Evolutionary conservation across 768 basidiomycete genomes (phyloP), one percentile per base, ranked within the genome.

Genomic region (Naganishia friedmannii): DNA sequence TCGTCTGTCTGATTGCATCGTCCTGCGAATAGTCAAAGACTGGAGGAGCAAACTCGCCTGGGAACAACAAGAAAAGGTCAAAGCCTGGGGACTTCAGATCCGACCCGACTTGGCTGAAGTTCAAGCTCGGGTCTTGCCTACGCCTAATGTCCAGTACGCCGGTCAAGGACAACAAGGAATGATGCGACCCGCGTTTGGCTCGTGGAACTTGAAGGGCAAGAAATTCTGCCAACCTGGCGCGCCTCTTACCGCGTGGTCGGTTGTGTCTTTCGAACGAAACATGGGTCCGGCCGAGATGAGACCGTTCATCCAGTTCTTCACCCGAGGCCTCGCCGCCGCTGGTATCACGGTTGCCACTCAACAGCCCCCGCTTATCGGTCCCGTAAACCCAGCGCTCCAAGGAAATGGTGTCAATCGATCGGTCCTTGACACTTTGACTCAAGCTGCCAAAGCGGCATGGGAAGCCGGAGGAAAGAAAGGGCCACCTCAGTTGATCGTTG

Each of bases 1-100:
- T n/a, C 13, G 21, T n/a, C 57, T 12, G 7, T 56, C 37, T 58
- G 23, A 58, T 23, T 23, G 19, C 39, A 21, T 12, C 19, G 15
- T 3, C 66, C 57, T 17, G 70, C 34, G 34, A 21, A 51, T 7
- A 63, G 60, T 79, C 39, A 66, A 65, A n/a, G n/a, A 68, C 8
- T 81, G 80, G 80, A 67, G 80, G 48, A 53, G 56, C 26, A 76
- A 73, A 34, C 70, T 81, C 9, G 77, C 68, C 4, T 75, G 76
- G 55, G 77, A 79, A 66, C 69, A 57, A 15, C 73, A 76, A 54
- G 34, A 42, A 31, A 80, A 79, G 73, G 72, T 80, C 58, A 32
- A 65, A 10, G 76, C 73, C 12, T 81, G 80, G 80, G 80, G 80
- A n/a, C 55, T 80, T 26, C 72, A 78, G 42, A 75, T 81, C 51